Base-by-base conservation (phyloP, 176 grass and related monocot genomes). In the Phoenix roebelenii region DNA sequence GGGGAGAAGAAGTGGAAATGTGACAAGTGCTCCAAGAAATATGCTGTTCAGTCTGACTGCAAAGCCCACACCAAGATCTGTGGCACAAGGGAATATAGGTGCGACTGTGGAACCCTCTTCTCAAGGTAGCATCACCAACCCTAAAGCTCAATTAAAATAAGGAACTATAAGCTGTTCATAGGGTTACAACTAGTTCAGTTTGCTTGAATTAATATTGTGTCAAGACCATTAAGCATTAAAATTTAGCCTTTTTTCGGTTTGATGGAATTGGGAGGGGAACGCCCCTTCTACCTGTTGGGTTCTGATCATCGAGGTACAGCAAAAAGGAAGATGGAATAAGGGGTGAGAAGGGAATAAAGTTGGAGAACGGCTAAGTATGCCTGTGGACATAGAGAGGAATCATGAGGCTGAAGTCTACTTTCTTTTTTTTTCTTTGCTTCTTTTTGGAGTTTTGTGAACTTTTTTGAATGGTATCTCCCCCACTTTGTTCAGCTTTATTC, bases 1-100 rank as follows among this genome's bases (percentile, higher is more conserved):
- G 67, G 67, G 54, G 67, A 70, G 67, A 70, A 70, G 22, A 70
- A 70, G 67, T 70, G 67, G 67, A 70, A 70, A 20, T 70, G 67
- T 4, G 67, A 70, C 15, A 70, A 70, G 67, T 70, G 67, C 55
- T 59, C 67, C 54, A 70, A 70, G 54, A 70, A 70, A 10, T 70
- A 70, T 25, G 67, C 67, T 16, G 67, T 70, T 18, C 67, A 50
- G 7, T 70, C 67, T 3, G 67, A 70, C 22, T 70, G 67, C 55
- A 70, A 58, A 70, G 67, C 67, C 22, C 67, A 70, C 35, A 15
- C 15, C 67, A 70, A 70, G 67, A 70, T 70, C 30, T 70, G 67
- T 48, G 67, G 67, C 29, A 70, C 67, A 3, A 70, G 67, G 67
- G 67, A 70, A 22, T 70, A 70, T 22, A 49, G 35, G 55, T 70